These are phyloP conservation scores for Leishmania braziliensis DNA, from an alignment of 208 protist genomes.

Conservation along the genomic window DNA sequence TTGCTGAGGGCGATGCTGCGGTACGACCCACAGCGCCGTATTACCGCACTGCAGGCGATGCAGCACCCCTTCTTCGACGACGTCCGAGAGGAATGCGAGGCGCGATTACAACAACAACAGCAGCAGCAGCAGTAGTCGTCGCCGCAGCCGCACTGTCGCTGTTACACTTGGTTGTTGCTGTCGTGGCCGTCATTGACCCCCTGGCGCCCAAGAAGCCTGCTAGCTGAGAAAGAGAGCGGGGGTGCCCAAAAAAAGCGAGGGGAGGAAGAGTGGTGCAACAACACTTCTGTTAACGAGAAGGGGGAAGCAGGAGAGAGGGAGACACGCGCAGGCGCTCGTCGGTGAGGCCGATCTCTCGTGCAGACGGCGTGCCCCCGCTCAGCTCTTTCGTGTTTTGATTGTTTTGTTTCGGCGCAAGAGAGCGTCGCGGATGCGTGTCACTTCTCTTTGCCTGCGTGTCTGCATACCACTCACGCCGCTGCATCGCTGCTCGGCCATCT, in stretches of 20 bases:
- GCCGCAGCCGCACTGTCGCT: neutral
- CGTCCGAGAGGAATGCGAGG: constrained; percentile 52
- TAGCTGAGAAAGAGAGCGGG: neutral
- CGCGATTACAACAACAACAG: constrained; percentile 31
- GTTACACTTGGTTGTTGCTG: neutral
- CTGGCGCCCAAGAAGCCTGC: neutral
- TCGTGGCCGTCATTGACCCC: neutral
- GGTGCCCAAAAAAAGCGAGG: neutral
- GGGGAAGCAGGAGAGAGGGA: neutral
- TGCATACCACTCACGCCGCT: neutral
- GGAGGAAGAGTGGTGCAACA: neutral
- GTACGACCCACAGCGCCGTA: constrained; percentile 67
- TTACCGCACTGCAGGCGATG: constrained; percentile 74
- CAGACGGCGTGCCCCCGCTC: too few relatives aligned
- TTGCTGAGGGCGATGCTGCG: constrained; percentile 65
- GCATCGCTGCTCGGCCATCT: neutral
- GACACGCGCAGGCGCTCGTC: neutral
- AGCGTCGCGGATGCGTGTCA: neutral
- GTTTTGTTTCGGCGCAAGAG: too few relatives aligned
- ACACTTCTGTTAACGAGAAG: neutral
- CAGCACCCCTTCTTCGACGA: constrained; percentile 88
- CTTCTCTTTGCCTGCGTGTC: neutral
- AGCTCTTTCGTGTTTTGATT: too few relatives aligned
- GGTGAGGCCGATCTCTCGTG: neutral
- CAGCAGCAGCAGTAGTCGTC: constrained; percentile 10